These are phyloP conservation scores for Clarireedia homoeocarpa DNA, from an alignment of 2,329 filamentous ascomycete species.

Conservation along the genomic window DNA sequence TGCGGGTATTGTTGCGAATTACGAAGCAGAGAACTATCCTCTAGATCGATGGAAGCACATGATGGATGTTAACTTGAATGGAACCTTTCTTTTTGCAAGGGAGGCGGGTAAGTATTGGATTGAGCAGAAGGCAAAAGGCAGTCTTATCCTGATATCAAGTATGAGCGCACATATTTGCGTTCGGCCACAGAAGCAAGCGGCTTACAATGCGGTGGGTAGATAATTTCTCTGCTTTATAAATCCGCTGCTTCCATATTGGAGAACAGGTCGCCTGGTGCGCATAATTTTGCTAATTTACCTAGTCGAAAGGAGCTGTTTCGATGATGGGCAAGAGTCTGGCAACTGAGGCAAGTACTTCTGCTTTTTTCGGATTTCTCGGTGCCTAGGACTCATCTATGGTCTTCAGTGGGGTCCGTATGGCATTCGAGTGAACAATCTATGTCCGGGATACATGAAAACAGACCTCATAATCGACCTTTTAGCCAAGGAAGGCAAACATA, in stretches of 20 bases:
- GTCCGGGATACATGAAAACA: conserved; percentile 46
- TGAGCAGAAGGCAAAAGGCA: conserved; percentile 25
- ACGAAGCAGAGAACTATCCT: conserved; percentile 28
- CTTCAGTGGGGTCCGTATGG: conserved; percentile 51
- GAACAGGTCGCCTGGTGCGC: not conserved
- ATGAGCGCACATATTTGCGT: conserved; percentile 30
- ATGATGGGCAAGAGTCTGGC: conserved; percentile 53
- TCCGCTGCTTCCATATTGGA: not conserved
- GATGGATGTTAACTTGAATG: conserved; percentile 32
- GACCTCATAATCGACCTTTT: conserved; percentile 29
- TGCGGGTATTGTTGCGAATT: conserved; percentile 33
- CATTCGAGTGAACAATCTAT: conserved; percentile 60
- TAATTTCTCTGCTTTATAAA: not conserved
- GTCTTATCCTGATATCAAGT: conserved; percentile 23
- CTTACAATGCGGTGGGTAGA: conserved; percentile 30
- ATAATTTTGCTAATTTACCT: conserved; percentile 2
- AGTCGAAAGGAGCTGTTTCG: conserved; percentile 51
- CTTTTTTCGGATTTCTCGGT: not conserved
- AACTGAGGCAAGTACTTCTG: conserved; percentile 30
- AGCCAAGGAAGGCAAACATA: conserved; percentile 31
- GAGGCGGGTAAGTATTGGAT: conserved; percentile 32
- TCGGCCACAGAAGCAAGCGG: conserved; percentile 31
- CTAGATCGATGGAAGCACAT: conserved; percentile 31
- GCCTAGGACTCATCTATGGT: not conserved
- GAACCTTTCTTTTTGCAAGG: conserved; percentile 32